Evolutionary conservation across 2,329 filamentous ascomycete genomes (phyloP).

Genomic region (Pseudocercospora vitis): DNA sequence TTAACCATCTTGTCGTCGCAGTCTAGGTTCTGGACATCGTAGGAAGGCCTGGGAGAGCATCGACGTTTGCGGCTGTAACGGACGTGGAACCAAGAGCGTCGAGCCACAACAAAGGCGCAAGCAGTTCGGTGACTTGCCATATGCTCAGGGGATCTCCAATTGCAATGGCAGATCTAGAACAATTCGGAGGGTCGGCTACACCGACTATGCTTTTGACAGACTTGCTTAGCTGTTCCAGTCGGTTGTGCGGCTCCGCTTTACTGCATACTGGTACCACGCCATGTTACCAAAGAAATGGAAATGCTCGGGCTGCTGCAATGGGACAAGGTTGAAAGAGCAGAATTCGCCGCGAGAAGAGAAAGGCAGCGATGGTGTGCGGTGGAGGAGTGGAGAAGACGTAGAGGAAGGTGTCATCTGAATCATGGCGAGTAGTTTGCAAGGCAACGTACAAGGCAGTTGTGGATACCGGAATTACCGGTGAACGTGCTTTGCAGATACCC

Average conservation of each 20-base stretch:
- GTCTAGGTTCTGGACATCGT: conserved; percentile 5
- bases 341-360: background rate
- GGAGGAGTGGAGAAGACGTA: background rate
- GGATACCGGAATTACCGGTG: conserved; percentile 11
- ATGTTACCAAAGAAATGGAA: conserved; percentile 7
- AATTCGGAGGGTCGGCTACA: background rate
- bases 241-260: conserved; percentile 9
- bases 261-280: background rate
- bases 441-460: conserved; percentile 11
- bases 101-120: conserved; percentile 4
- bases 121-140: conserved; percentile 6
- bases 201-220: conserved; percentile 7
- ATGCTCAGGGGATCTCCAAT: conserved; percentile 10
- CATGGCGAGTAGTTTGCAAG: conserved; percentile 11
- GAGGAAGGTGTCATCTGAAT: background rate
- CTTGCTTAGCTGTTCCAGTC: conserved; percentile 5
- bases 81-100: conserved; percentile 11
- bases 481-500: conserved; percentile 15
- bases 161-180: conserved; percentile 8
- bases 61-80: conserved; percentile 18
- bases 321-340: conserved; percentile 2
- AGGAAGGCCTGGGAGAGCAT: background rate
- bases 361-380: background rate
- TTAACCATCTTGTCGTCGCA: conserved; percentile 7
- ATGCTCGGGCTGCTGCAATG: conserved; percentile 12